Percentiles rank a stretch among this genome's conserved stretches.
phyloP scores from a whole-genome alignment of 176 grass and related monocot genomes.

The Stipa capillata region DNA sequence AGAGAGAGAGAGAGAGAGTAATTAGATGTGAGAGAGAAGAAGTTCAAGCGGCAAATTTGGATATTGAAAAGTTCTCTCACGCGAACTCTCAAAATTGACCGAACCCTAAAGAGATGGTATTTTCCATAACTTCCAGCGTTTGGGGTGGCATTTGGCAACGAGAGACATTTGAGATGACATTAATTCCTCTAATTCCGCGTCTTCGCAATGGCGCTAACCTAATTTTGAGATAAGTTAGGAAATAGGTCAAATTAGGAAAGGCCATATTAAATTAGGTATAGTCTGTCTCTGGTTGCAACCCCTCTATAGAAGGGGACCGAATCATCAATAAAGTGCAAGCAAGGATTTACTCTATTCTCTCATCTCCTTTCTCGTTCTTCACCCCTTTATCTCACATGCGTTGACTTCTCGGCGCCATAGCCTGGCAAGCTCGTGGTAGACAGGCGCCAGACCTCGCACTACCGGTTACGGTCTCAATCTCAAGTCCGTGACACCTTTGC shows the following conservation, averaged over 20 bases:
- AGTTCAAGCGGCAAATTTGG: too few relatives aligned
- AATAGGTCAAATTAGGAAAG: too few relatives aligned
- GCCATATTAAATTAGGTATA: too few relatives aligned
- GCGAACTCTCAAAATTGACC: too few relatives aligned
- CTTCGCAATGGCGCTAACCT: not conserved
- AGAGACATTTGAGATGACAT: not conserved
- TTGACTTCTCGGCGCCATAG: not conserved
- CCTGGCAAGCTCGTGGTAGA: not conserved
- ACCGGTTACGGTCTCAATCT: not conserved
- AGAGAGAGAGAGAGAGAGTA: too few relatives aligned
- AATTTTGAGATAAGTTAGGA: not conserved
- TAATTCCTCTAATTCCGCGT: not conserved
- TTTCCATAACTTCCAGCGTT: not conserved
- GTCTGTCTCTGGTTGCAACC: not conserved
- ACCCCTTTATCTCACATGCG: too few relatives aligned
- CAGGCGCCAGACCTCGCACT: not conserved
- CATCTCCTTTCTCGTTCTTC: too few relatives aligned
- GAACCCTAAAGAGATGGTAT: not conserved
- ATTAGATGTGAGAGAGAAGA: too few relatives aligned
- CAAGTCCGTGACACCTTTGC: not conserved
- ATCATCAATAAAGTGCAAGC: not conserved
- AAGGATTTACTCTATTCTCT: not conserved
- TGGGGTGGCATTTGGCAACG: not conserved
- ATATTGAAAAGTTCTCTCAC: too few relatives aligned
- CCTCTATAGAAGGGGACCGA: not conserved